Conservation (phyloP, 1,139 yeast genomes). For the Candida albicans region DNA sequence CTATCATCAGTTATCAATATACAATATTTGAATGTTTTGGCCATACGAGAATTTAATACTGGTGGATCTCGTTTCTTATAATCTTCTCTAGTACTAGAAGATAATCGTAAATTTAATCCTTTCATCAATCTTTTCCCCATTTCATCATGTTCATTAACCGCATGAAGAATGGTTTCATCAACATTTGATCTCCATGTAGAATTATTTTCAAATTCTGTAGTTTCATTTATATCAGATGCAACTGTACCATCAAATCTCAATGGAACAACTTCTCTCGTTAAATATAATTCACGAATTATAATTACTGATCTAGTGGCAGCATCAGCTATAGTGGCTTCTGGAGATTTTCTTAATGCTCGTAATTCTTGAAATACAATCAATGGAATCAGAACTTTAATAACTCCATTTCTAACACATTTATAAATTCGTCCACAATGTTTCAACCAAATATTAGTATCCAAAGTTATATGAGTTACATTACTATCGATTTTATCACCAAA, state of each 20-base stretch:
- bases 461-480: constrained; percentile 56
- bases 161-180: constrained; percentile 58
- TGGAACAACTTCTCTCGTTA: constrained; percentile 52
- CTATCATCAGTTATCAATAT: constrained; percentile 71
- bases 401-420: constrained; percentile 63
- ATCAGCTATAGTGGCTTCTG: constrained; percentile 74
- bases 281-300: constrained; percentile 64
- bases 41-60: constrained; percentile 33
- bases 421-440: constrained; percentile 76
- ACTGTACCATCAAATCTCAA: constrained; percentile 57
- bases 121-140: constrained; percentile 39
- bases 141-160: constrained; percentile 51
- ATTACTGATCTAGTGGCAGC: constrained; percentile 81
- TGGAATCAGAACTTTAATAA: constrained; percentile 62
- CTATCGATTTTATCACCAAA: constrained; percentile 55
- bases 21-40: constrained; percentile 53
- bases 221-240: constrained; percentile 55
- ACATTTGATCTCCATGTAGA: constrained; percentile 63
- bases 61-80: constrained; percentile 12
- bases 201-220: constrained; percentile 62
- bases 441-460: constrained; percentile 80
- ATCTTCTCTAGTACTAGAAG: constrained; percentile 7
- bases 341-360: constrained; percentile 69
- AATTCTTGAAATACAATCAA: constrained; percentile 77
- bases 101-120: constrained; percentile 32